Conservation (phyloP, 192 early-diverging fungal species). For the Ambispora gerdemannii region DNA sequence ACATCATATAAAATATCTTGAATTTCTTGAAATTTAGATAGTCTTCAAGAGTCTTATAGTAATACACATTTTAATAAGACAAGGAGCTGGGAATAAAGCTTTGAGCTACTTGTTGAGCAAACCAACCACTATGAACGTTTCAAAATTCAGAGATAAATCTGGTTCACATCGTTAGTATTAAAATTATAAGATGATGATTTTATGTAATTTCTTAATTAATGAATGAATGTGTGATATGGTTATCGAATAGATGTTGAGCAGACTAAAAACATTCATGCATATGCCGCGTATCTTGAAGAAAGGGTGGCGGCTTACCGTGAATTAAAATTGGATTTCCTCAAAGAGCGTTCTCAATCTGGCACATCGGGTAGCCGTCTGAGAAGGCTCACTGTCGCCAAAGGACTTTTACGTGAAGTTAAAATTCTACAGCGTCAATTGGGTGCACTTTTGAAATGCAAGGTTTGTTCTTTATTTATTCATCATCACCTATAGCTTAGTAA, state of each 20-base stretch:
- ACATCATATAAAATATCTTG: background rate
- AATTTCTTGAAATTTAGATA: background rate
- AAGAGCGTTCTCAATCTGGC: conserved; percentile 34
- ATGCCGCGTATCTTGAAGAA: conserved; percentile 69
- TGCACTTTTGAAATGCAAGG: conserved; percentile 66
- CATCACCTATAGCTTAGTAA: background rate
- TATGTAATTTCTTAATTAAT: background rate
- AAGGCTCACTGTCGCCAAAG: conserved; percentile 53
- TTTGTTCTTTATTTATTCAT: conserved; percentile 32
- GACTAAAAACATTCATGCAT: conserved; percentile 63
- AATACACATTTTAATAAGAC: conserved; percentile 70
- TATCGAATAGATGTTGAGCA: conserved; percentile 36
- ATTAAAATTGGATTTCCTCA: conserved; percentile 62
- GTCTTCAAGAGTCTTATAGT: conserved; percentile 70
- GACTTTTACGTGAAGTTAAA: conserved; percentile 58
- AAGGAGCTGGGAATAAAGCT: conserved; percentile 61
- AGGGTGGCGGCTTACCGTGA: conserved; percentile 62
- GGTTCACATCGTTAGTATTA: conserved; percentile 28
- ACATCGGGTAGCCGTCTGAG: conserved; percentile 52
- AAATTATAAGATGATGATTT: conserved; percentile 18
- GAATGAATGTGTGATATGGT: background rate
- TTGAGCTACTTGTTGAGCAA: conserved; percentile 52
- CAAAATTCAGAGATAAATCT: conserved; percentile 50
- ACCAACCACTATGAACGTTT: conserved; percentile 46
- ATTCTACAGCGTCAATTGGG: conserved; percentile 67